Evolutionary conservation across 202 grass and related monocot species (phyloP).

Genomic region (Saccharum hybrid): DNA sequence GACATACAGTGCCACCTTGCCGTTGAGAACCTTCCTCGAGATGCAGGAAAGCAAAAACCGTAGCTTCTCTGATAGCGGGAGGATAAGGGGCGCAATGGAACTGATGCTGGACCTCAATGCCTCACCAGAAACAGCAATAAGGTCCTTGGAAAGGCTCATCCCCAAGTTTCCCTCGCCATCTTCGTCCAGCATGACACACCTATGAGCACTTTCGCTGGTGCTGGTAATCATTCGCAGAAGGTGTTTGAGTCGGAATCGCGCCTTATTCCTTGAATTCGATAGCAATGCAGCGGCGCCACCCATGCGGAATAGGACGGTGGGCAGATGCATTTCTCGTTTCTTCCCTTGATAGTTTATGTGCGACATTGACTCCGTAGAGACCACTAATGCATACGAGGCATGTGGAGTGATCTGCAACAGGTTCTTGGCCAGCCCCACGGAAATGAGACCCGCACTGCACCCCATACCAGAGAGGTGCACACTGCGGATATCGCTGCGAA

Average conservation of each 20-base stretch:
- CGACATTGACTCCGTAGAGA: background rate
- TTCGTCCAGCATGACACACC: conserved; percentile 21
- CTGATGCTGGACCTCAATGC: conserved; percentile 40
- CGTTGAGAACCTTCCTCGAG: too few species aligned
- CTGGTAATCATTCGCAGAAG: conserved; percentile 36
- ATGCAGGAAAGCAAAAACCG: background rate
- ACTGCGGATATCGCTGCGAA: too few species aligned
- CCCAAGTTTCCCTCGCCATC: conserved; percentile 16
- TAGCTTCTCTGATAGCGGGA: conserved; percentile 42
- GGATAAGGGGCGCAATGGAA: conserved; percentile 38
- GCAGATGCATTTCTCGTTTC: background rate
- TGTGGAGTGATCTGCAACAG: background rate
- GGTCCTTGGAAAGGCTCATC: conserved; percentile 47
- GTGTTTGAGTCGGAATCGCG: conserved; percentile 41
- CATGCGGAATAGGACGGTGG: background rate
- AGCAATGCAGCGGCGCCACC: background rate
- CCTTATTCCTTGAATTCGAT: conserved; percentile 1
- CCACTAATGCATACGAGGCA: background rate
- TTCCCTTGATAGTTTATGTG: background rate
- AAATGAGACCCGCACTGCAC: too few species aligned
- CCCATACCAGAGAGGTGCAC: too few species aligned
- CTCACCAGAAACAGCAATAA: conserved; percentile 43
- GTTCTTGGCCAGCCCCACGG: background rate
- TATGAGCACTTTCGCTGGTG: conserved; percentile 11
- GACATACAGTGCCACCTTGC: conserved; percentile 34